phyloP scores from a whole-genome alignment of 805 yeast species.

The Hemisphaericaspora nanyangensis region DNA sequence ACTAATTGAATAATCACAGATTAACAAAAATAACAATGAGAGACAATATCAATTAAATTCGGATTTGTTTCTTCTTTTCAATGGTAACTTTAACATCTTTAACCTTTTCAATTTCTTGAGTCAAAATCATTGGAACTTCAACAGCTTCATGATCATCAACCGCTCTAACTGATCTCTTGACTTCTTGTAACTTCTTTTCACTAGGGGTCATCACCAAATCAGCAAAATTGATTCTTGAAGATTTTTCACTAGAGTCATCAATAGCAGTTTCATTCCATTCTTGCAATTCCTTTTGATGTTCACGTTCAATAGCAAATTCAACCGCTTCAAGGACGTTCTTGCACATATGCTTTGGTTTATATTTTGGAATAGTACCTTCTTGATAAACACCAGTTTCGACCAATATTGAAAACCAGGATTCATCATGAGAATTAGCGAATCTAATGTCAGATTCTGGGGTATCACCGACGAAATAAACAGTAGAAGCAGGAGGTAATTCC shows the following conservation, averaged over 20 bases:
- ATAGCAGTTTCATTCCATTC: constrained; percentile 65
- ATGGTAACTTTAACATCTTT: constrained; percentile 26
- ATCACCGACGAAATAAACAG: constrained; percentile 86
- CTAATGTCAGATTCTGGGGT: constrained; percentile 87
- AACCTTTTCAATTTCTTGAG: constrained; percentile 38
- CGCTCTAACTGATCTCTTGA: constrained; percentile 7
- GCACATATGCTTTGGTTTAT: constrained; percentile 71
- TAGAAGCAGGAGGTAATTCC: constrained; percentile 77
- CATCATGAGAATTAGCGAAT: constrained; percentile 83
- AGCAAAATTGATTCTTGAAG: constrained; percentile 37
- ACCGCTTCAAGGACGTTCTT: constrained; percentile 80
- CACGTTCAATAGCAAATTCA: constrained; percentile 77
- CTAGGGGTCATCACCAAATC: constrained; percentile 46
- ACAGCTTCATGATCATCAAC: constrained; percentile 40
- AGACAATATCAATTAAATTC: no score
- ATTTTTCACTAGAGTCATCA: constrained; percentile 23
- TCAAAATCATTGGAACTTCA: constrained; percentile 49
- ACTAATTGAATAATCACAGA: no score
- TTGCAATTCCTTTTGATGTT: constrained; percentile 63
- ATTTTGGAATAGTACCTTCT: constrained; percentile 74
- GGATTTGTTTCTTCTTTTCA: no score
- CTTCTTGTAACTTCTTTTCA: constrained; percentile 15
- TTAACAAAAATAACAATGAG: no score
- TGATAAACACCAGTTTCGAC: constrained; percentile 87
- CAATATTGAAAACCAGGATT: constrained; percentile 78